phyloP scores from a whole-genome alignment of 176 grass and related monocot genomes.

The Oryza meyeriana region DNA sequence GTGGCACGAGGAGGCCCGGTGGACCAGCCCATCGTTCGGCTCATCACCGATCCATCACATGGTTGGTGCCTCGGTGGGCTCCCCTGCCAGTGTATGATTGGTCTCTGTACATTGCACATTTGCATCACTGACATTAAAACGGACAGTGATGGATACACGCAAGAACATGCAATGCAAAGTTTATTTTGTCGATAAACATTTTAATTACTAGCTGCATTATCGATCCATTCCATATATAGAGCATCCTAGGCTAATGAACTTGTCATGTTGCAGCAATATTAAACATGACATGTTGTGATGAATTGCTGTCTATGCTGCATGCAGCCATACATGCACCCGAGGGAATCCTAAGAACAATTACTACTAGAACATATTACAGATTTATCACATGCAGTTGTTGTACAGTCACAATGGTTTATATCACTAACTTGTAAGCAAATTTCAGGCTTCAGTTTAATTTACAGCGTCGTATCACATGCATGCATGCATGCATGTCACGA shows the following conservation, averaged over 20 bases:
- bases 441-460: neutral
- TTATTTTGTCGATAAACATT: slow-evolving; percentile 1
- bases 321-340: neutral
- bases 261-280: neutral
- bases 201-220: slow-evolving; percentile 4
- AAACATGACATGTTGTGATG: neutral
- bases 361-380: neutral
- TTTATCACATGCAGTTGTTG: neutral
- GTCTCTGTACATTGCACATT: slow-evolving; percentile 8
- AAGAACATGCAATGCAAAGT: neutral
- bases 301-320: neutral
- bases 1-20: neutral
- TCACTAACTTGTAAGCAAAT: neutral
- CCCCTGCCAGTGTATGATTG: slow-evolving; percentile 5
- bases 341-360: neutral
- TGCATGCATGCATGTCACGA: neutral
- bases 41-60: neutral
- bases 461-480: neutral
- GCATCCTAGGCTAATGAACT: slow-evolving; percentile 18
- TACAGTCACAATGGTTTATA: neutral
- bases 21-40: neutral
- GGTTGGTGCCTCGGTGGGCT: neutral
- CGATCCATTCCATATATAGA: neutral
- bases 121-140: neutral
- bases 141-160: neutral